Evolutionary conservation across 1,284 basidiomycete genomes (phyloP), one percentile per base, ranked within the genome.

Genomic region (Rhodotorula sp.): DNA sequence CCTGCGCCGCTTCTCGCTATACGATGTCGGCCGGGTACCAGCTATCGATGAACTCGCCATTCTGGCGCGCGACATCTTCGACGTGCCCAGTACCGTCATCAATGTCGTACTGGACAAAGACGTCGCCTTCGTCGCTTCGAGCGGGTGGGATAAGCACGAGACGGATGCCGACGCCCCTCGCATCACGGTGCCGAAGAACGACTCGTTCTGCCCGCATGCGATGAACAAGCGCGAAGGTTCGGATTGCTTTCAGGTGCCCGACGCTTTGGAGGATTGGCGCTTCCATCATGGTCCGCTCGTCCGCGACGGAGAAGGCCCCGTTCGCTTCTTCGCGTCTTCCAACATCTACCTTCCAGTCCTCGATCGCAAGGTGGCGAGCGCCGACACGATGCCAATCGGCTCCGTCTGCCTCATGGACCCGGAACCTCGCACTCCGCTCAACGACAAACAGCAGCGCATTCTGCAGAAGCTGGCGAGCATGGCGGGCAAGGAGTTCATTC

Each of bases 331-430:
- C 52, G 65, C 65, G 3, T 60, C 57, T 1, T 25, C 50, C 50
- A 66, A 59, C 50, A 72, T 72, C 55, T 58, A 72, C 57, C 46
- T 72, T 2, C 62, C 67, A 8, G 10, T 17, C 25, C 25, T 27
- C n/a, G 10, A 45, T 7, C 34, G 46, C 25, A 25, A 7, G 7
- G 42, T 9, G 13, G 46, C 53, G 17, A n/a, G 25, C 5, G 23
- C n/a, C 12, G 46, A 56, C 5, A 19, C 56, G 0, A 17, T 72
- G 0, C 71, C 71, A 0, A 52, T 72, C 42, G 71, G 71, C 7
- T 63, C 64, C 7, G 52, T 72, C 8, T 72, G 71, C 64, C 50
- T 72, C 13, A 23, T 72, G 16, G 45, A 62, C 48, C 48, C 52
- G 21, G 46, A 54, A 25, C 59, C 67, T 12, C 64, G 64, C 1